Percentiles rank a stretch among this genome's conserved stretches.
These are phyloP conservation scores for Odontarrhena argentea DNA, from an alignment of 345 rosid genomes.

Conservation along the genomic window DNA sequence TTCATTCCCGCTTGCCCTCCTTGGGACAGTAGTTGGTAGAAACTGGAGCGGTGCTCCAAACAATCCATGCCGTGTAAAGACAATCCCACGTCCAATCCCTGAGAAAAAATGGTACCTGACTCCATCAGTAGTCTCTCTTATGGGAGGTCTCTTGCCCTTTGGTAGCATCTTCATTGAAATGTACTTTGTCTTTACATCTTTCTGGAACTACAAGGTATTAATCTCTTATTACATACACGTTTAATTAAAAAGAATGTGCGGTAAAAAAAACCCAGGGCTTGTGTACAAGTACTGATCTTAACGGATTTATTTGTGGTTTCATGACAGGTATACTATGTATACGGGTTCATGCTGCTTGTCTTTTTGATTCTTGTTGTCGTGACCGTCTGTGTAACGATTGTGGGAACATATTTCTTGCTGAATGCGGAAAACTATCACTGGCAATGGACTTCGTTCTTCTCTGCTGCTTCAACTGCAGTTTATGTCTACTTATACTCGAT, in stretches of 20 bases:
- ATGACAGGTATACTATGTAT: constrained; percentile 92
- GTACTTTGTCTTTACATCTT: constrained; percentile 94
- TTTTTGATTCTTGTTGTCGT: constrained; percentile 86
- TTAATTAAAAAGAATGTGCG: not conserved
- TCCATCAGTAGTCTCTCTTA: constrained; percentile 83
- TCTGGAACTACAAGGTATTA: constrained; percentile 97
- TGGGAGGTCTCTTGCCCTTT: constrained; percentile 94
- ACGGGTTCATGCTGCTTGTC: constrained; percentile 90
- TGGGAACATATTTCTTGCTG: constrained; percentile 89
- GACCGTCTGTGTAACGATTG: constrained; percentile 91
- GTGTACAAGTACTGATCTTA: not conserved
- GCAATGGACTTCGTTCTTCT: constrained; percentile 98
- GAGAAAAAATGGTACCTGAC: constrained; percentile 98
- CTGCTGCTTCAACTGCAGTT: constrained; percentile 95
- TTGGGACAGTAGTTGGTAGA: constrained; percentile 94
- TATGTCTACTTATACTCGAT: constrained; percentile 88
- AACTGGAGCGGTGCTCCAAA: constrained; percentile 97
- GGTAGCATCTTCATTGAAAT: constrained; percentile 97
- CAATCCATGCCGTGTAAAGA: constrained; percentile 96
- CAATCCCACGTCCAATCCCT: constrained; percentile 95
- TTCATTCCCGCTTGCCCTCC: constrained; percentile 95
- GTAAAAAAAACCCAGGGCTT: too few relatives aligned
- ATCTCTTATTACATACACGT: not conserved
- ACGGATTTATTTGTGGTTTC: not conserved
- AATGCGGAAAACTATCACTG: constrained; percentile 98